Base-by-base conservation (phyloP, 257 asterid genomes). In the Solanum chmielewskii region DNA sequence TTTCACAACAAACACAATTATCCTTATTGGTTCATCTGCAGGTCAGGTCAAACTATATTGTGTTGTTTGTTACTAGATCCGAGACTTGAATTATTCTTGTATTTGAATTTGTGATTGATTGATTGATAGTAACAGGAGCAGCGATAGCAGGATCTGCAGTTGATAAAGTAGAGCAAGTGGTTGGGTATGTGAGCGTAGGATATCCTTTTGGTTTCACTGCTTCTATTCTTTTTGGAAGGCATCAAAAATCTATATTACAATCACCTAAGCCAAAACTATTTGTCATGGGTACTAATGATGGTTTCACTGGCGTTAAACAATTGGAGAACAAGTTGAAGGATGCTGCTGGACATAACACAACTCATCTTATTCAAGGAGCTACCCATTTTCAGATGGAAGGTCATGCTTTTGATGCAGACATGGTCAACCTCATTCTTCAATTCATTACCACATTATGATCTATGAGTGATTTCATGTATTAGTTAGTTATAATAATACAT, bases 331-430 rank as follows among this genome's bases (percentile, higher is more conserved):
- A 94, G 94, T 82, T 96, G 90, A 94, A 91, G 89, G 84, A 86
- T 29, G 97, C 98, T 0, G 90, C 93, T 1, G 98, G 98, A 3
- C 92, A 89, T n/a, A 91, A 87, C 31, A 88, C 90, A 64, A 92
- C 87, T 0, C 93, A 94, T 86, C 86, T 96, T 21, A 92, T 96
- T n/a, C 92, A 95, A 39, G 98, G 98, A 7, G 98, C 87, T 6
- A 88, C 93, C 91, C 98, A 95, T 82, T 95, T 95, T 83, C 96
- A 95, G 69, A 95, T 95, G 98, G 98, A 95, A 83, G 98, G 98
- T 0, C 96, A 94, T 35, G 94, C 91, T 70, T 96, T 88, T 89
- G 98, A 94, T 88, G 93, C 89, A 45, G 94, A 92, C 90, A 92
- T 96, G 96, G 95, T 88, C 4, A 86, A 92, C 73, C 89, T 94